These are phyloP conservation scores for Cytospora piceae DNA, from an alignment of 2,329 filamentous ascomycete species.

Conservation along the genomic window DNA sequence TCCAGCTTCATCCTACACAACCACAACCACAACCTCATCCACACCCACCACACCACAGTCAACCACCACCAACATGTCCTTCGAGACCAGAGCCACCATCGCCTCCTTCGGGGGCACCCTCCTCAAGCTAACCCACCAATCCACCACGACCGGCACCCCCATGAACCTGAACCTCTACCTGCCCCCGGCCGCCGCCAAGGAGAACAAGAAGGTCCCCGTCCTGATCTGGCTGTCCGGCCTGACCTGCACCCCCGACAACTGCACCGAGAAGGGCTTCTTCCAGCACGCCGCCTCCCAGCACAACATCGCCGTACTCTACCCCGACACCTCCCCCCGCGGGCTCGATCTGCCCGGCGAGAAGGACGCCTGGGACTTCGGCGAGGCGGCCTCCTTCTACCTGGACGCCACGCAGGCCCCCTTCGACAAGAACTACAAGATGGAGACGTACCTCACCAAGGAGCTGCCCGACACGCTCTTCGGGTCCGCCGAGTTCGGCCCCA, in stretches of 20 bases:
- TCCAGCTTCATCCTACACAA: neutral
- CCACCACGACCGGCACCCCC: slow-evolving; percentile 76
- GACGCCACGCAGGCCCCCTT: slow-evolving; percentile 80
- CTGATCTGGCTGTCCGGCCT: slow-evolving; percentile 93
- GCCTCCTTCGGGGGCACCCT: slow-evolving; percentile 92
- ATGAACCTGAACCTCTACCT: slow-evolving; percentile 95
- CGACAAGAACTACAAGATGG: slow-evolving; percentile 85
- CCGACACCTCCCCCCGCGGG: slow-evolving; percentile 91
- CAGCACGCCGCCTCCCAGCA: slow-evolving; percentile 78
- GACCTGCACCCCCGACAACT: slow-evolving; percentile 91
- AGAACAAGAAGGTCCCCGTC: slow-evolving; percentile 72
- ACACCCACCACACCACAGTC: neutral
- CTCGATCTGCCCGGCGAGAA: slow-evolving; percentile 81
- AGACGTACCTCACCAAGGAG: slow-evolving; percentile 87
- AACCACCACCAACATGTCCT: slow-evolving; percentile 63
- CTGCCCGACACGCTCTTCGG: slow-evolving; percentile 78
- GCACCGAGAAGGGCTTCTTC: slow-evolving; percentile 85
- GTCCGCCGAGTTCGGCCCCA: slow-evolving; percentile 62
- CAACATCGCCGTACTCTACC: slow-evolving; percentile 91
- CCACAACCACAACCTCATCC: slow-evolving; percentile 1
- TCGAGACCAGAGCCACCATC: slow-evolving; percentile 89
- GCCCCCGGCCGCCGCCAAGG: slow-evolving; percentile 66
- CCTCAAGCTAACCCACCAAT: slow-evolving; percentile 88
- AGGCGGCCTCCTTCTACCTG: slow-evolving; percentile 92
- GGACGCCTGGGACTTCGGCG: slow-evolving; percentile 89